A percentile compares a stretch with the other conserved stretches of the same genome.
These are phyloP conservation scores for Xylaria telfairii DNA, from an alignment of 495 filamentous ascomycete genomes.

Conservation along the genomic window DNA sequence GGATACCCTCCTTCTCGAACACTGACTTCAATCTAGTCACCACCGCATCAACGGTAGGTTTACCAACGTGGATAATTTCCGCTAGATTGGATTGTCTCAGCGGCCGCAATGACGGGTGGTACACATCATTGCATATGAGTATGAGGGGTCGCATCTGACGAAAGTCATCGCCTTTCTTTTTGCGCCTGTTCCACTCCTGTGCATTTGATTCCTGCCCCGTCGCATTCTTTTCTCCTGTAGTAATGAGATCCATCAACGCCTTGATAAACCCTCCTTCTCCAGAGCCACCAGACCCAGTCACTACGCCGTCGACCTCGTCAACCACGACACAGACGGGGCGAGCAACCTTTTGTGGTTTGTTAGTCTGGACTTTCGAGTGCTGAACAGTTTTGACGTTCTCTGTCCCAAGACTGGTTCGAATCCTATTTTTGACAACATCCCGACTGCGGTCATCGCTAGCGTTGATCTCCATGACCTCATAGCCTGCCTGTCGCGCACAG, in stretches of 20 bases:
- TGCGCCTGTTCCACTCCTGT: conserved; percentile 45
- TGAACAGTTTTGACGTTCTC: conserved; percentile 88
- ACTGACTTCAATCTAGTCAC: conserved; percentile 79
- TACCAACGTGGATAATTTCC: conserved; percentile 91
- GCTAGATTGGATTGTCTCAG: conserved; percentile 80
- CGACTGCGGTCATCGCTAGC: conserved; percentile 79
- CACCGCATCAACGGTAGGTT: conserved; percentile 86
- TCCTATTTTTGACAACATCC: conserved; percentile 85
- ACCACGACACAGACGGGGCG: conserved; percentile 92
- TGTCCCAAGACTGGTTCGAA: conserved; percentile 85
- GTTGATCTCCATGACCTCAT: conserved; percentile 91
- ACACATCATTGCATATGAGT: conserved; percentile 97
- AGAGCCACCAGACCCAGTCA: conserved; percentile 71
- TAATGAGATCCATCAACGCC: conserved; percentile 87
- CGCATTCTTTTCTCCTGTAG: conserved; percentile 82
- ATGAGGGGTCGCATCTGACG: conserved; percentile 85
- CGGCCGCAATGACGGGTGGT: conserved; percentile 84
- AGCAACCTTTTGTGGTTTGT: conserved; percentile 73
- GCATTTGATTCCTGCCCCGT: conserved; percentile 46
- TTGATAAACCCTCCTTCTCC: conserved; percentile 90
- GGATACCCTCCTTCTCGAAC: conserved; percentile 84
- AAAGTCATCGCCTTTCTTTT: conserved; percentile 81
- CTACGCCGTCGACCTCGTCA: conserved; percentile 95
- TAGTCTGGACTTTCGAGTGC: conserved; percentile 60
- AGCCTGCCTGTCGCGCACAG: conserved; percentile 91